These are phyloP conservation scores for Lachnellula arida DNA, from an alignment of 2,329 filamentous ascomycete species.

Conservation along the genomic window DNA sequence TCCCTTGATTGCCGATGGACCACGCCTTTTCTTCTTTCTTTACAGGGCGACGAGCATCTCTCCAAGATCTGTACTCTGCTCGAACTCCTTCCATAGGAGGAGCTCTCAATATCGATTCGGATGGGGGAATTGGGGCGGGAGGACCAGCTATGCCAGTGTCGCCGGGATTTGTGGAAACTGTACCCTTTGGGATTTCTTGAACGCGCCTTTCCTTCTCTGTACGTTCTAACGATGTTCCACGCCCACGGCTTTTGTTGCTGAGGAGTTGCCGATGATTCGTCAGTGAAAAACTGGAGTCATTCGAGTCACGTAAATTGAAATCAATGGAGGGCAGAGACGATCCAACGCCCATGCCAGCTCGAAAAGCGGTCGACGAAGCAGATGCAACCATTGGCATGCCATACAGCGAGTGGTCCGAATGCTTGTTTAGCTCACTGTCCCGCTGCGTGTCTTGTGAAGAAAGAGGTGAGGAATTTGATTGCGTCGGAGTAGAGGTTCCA, in stretches of 20 bases:
- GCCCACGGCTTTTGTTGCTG: conserved; percentile 22
- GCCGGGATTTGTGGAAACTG: conserved; percentile 30
- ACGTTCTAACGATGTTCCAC: conserved; percentile 41
- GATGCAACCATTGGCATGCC: conserved; percentile 18
- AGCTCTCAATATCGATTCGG: conserved; percentile 21
- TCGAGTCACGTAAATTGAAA: conserved; percentile 20
- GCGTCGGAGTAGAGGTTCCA: background rate
- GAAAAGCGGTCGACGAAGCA: conserved; percentile 5
- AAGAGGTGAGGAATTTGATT: conserved; percentile 1
- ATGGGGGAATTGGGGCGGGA: conserved; percentile 16
- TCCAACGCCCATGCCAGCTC: conserved; percentile 13
- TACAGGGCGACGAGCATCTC: conserved; percentile 22
- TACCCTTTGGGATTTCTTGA: conserved; percentile 29
- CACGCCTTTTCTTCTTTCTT: conserved; percentile 51
- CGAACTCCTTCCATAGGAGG: conserved; percentile 30
- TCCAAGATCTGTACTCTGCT: conserved; percentile 32
- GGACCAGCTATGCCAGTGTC: conserved; percentile 32
- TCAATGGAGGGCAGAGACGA: conserved; percentile 13
- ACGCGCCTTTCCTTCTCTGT: conserved; percentile 38
- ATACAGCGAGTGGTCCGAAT: conserved; percentile 1
- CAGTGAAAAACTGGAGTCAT: conserved; percentile 36
- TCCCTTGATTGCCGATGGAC: conserved; percentile 56
- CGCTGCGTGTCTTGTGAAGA: conserved; percentile 7
- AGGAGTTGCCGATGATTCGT: conserved; percentile 35
- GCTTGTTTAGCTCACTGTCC: conserved; percentile 17